Evolutionary conservation across 2,329 filamentous ascomycete species (phyloP).

Genomic region (Botryosphaeria dothidea): DNA sequence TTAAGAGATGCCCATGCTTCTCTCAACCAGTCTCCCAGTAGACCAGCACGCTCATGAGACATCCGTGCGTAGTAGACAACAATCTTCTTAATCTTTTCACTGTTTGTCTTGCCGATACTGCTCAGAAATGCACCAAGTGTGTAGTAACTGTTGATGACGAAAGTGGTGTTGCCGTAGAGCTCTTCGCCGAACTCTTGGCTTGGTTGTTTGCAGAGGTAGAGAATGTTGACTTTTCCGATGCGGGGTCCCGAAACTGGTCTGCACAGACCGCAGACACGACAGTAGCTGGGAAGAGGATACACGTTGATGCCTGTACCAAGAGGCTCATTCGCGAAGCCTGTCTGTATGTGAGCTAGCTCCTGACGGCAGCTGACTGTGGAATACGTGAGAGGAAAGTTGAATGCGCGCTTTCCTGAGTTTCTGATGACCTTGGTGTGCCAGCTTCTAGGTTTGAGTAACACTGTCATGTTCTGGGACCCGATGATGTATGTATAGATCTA

Average conservation of each 20-base stretch:
- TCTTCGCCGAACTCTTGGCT: not conserved
- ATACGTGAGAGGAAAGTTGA: not conserved
- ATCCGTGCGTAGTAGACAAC: not conserved
- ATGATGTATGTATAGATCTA: conserved; percentile 18
- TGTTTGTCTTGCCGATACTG: not conserved
- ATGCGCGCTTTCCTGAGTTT: not conserved
- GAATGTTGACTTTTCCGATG: not conserved
- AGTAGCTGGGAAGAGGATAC: not conserved
- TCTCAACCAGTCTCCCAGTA: no score
- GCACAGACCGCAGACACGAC: not conserved
- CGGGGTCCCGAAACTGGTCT: not conserved
- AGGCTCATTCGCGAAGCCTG: no score
- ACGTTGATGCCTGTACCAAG: not conserved
- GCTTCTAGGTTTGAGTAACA: not conserved
- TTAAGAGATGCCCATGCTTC: not conserved
- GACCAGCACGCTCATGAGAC: not conserved
- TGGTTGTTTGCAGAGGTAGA: not conserved
- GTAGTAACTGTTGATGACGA: not conserved
- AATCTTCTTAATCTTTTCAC: not conserved
- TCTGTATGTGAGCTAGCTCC: conserved; percentile 1
- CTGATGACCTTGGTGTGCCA: not conserved
- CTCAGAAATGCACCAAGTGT: not conserved
- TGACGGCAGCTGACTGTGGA: not conserved
- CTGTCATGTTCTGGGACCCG: conserved; percentile 16
- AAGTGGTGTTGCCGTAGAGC: not conserved